A percentile compares a stretch with the other conserved stretches of the same genome.
These are phyloP conservation scores for Mycena albidolilacea DNA, from an alignment of 768 basidiomycete genomes.

Conservation along the genomic window DNA sequence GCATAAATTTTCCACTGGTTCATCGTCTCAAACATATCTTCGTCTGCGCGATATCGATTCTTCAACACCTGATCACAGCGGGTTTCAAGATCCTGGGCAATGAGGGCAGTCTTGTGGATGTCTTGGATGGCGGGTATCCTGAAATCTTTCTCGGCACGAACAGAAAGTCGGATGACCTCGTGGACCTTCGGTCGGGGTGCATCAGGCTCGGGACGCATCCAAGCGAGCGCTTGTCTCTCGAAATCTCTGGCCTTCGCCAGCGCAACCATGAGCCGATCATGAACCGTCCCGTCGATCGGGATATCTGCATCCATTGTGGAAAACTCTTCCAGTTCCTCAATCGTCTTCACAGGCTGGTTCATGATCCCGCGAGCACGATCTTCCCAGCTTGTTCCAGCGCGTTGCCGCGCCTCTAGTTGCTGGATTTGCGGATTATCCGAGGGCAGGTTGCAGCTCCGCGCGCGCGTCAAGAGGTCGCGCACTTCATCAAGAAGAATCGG, in stretches of 20 bases:
- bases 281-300: constrained; percentile 78
- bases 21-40: constrained; percentile 81
- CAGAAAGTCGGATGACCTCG: constrained; percentile 79
- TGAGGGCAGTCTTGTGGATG: constrained; percentile 78
- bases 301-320: constrained; percentile 74
- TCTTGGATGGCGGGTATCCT: constrained; percentile 76
- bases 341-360: constrained; percentile 78
- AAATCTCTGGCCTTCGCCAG: constrained; percentile 82
- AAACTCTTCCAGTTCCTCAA: constrained; percentile 84
- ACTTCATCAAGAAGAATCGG: constrained; percentile 83
- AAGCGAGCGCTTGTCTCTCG: constrained; percentile 82
- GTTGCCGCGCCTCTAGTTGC: constrained; percentile 74
- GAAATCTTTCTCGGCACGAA: constrained; percentile 84
- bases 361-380: constrained; percentile 76
- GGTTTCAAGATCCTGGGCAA: constrained; percentile 83
- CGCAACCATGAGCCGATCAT: constrained; percentile 75
- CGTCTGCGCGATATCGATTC: constrained; percentile 70
- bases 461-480: constrained; percentile 78
- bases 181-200: constrained; percentile 72
- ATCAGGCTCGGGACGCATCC: constrained; percentile 73
- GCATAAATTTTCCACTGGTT: constrained; percentile 82
- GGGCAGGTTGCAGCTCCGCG: constrained; percentile 75
- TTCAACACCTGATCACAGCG: constrained; percentile 83
- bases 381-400: constrained; percentile 85
- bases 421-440: constrained; percentile 76